A percentile compares a stretch with the other conserved stretches of the same genome.
Evolutionary conservation across 73 alveolate species (phyloP).

Genomic region (Paramecium tetraurelia): DNA sequence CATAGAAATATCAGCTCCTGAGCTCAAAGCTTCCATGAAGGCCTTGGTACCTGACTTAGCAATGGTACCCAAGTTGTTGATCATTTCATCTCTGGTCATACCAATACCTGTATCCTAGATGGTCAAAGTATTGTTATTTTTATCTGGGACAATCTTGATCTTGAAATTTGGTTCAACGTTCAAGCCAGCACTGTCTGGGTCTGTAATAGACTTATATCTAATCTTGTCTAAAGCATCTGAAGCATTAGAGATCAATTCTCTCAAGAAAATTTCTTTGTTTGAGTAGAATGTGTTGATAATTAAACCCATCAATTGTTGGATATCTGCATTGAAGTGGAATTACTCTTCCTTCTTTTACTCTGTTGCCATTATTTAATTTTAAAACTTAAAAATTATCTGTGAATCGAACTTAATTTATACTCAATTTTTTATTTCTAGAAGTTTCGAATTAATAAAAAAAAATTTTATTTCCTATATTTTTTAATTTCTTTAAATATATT

Average conservation of each 20-base stretch:
- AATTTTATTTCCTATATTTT: not conserved
- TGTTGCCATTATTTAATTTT: not conserved
- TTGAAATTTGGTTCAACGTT: conserved; percentile 91
- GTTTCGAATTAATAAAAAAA: not conserved
- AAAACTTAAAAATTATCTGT: not conserved
- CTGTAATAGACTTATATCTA: conserved; percentile 97
- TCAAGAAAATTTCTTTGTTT: conserved; percentile 98
- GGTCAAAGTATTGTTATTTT: conserved; percentile 97
- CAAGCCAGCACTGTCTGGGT: conserved; percentile 87
- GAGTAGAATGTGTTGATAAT: conserved; percentile 99
- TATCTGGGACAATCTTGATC: conserved; percentile 98
- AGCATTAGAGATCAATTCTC: conserved; percentile 99
- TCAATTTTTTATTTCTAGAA: not conserved
- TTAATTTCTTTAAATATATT: not conserved
- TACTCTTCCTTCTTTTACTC: conserved; percentile 18
- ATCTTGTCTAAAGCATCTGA: conserved; percentile 99
- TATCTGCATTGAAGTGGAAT: conserved; percentile 97
- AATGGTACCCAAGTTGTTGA: conserved; percentile 98
- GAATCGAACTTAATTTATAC: not conserved
- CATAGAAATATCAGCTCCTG: conserved; percentile 99
- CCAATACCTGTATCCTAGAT: conserved; percentile 98
- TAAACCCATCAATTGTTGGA: conserved; percentile 96
- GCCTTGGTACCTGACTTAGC: conserved; percentile 99
- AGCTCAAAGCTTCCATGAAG: conserved; percentile 98
- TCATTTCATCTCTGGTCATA: conserved; percentile 98